Evolutionary conservation across 2,329 filamentous ascomycete genomes (phyloP).

Genomic region (Plenodomus biglobosus): DNA sequence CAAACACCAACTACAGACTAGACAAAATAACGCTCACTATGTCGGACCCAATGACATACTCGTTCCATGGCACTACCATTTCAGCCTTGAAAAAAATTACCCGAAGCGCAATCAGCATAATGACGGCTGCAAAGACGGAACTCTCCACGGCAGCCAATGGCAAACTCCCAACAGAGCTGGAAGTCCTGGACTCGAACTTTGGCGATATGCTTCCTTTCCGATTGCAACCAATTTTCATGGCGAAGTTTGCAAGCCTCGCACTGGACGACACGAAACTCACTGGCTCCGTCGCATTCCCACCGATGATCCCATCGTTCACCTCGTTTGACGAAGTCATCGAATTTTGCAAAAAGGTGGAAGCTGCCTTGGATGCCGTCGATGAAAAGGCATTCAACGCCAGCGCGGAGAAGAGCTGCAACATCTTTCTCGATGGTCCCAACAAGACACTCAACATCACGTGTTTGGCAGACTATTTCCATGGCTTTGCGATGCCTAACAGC

Average conservation of each 20-base stretch:
- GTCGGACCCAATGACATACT: constrained; percentile 18
- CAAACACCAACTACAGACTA: too few species aligned
- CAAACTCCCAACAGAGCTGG: constrained; percentile 13
- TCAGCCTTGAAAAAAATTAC: constrained; percentile 13
- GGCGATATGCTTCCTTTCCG: constrained; percentile 26
- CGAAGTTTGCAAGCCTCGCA: constrained; percentile 15
- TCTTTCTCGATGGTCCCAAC: constrained; percentile 4
- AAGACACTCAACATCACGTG: constrained; percentile 16
- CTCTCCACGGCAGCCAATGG: constrained; percentile 8
- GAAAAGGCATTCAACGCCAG: constrained; percentile 21
- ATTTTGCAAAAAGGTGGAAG: constrained; percentile 18
- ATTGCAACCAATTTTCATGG: constrained; percentile 19
- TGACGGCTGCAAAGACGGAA: constrained; percentile 20
- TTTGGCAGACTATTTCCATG: constrained; percentile 14
- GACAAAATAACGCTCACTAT: constrained; percentile 7
- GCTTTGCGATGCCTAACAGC: constrained; percentile 23
- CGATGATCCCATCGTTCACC: constrained; percentile 11
- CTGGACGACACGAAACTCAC: constrained; percentile 10
- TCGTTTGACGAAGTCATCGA: constrained; percentile 21
- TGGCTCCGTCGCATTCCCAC: constrained; percentile 4
- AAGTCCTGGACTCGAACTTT: constrained; percentile 19
- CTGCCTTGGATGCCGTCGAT: constrained; percentile 18
- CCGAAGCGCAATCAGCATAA: constrained; percentile 16
- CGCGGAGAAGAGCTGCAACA: constrained; percentile 16
- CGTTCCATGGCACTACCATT: constrained; percentile 21